Base-by-base conservation (phyloP, 2,329 filamentous ascomycete species). In the Fusarium sp. region DNA sequence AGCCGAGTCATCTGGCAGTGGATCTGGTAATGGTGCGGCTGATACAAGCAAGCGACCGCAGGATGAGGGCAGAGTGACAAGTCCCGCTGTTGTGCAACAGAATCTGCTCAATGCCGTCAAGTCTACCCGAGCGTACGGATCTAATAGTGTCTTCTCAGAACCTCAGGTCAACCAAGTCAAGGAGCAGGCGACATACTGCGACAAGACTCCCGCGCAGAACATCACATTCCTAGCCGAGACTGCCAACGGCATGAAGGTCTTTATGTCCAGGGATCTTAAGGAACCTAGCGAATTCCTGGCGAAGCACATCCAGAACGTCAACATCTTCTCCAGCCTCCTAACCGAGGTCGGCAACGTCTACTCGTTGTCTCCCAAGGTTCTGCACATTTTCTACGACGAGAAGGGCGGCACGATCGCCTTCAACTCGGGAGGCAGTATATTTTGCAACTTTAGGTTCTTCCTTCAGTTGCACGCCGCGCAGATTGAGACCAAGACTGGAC, bases 371-470 rank as follows among this genome's bases (percentile, higher is more conserved):
- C 86, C 89, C 0, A 86, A 89, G 35, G 91, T 91, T 4, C 82
- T 98, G 66, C 96, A 97, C 80, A 93, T 98, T 60, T 98, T 96
- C 84, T 95, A 95, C 78, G 95, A 98, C 77, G 90, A 92, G 45
- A 83, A 85, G 4, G 94, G 95, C 6, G 90, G 90, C 65, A 95
- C 95, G 0, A 98, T 99, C 72, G 97, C 96, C 0, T 99, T 99
- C 87, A 99, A 99, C 81, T 89, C 90, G 10, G 90, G 88, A 43
- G 95, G 96, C 40, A 94, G 93, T 78, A 90, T 99, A 33, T 99
- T 98, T 85, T 98, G 95, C 87, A 99, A 99, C 80, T 89, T 97
- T 73, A 89, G 94, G 20, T 98, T 94, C 86, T 98, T 95, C 81
- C 84, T 93, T 69, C 91, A 96, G 79, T 84, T 98, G 35, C 96